Conservation (phyloP, 805 yeast species). For the Blastobotrys muscicola region DNA sequence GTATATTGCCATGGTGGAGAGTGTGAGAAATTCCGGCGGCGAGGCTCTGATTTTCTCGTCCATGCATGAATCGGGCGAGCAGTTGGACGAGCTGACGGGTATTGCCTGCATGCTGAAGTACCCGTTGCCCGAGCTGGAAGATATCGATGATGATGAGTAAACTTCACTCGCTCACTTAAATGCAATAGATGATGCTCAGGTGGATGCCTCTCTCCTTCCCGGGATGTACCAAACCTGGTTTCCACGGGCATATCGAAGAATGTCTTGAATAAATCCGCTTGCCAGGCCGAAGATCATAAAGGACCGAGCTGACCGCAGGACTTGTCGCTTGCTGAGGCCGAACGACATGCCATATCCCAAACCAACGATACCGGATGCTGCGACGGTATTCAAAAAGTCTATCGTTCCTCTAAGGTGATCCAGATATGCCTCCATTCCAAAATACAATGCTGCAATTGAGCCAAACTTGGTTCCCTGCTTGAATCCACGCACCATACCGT, state of each 20-base stretch:
- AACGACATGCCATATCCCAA: conserved; percentile 39
- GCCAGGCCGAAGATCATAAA: conserved; percentile 52
- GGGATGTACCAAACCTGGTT: conserved; percentile 56
- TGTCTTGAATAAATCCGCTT: conserved; percentile 61
- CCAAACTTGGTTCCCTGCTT: conserved; percentile 35
- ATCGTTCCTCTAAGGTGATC: conserved; percentile 45
- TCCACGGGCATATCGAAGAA: conserved; percentile 46
- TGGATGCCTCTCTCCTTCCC: conserved; percentile 9
- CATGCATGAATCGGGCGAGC: conserved; percentile 83
- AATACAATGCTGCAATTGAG: conserved; percentile 38
- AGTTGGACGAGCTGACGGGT: conserved; percentile 81
- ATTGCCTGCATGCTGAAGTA: conserved; percentile 79
- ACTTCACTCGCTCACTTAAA: too few relatives aligned
- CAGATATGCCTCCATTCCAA: conserved; percentile 52
- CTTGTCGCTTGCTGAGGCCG: conserved; percentile 24
- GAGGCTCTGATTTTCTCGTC: conserved; percentile 73
- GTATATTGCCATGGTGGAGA: conserved; percentile 57
- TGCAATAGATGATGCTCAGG: too few relatives aligned
- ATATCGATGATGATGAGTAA: conserved; percentile 45
- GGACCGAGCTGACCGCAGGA: conserved; percentile 29
- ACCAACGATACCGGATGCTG: conserved; percentile 47
- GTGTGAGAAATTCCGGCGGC: conserved; percentile 63
- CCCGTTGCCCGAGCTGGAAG: conserved; percentile 60
- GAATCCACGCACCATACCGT: conserved; percentile 44
- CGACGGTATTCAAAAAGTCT: conserved; percentile 56